Evolutionary conservation across 495 filamentous ascomycete genomes (phyloP), one percentile per base, ranked within the genome.

Genomic region (Penicillium lividum): DNA sequence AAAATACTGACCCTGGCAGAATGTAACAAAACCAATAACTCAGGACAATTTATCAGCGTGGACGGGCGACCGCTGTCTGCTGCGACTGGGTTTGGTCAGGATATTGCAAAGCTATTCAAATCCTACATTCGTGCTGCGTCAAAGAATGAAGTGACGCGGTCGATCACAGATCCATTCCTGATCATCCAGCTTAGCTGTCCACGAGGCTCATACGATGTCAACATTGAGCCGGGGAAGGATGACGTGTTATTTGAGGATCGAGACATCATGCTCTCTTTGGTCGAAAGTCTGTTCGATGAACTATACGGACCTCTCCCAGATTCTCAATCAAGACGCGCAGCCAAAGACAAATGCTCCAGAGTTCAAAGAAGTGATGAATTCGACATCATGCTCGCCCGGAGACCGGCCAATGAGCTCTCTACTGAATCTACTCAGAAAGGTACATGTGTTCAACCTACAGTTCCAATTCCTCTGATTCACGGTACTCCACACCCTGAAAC

Each of bases 191-290:
- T 98, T 6, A 64, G 65, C 5, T 97, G 93, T 63, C 84, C 87
- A 1, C 69, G 67, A 5, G 84, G 82, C 13, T 88, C 79, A 49
- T 97, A 98, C 59, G 93, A 98, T 75, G 80, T 84, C 3, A 98
- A 97, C 63, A 80, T 98, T 52, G 92, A 98, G 65, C 92, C 93
- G 0, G 83, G 88, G 0, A 98, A 98, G 68, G 89, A 97, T 60
- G 88, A 97, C 68, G 83, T 97, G 3, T 53, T 96, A 0, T 96
- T 98, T 65, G 75, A 80, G 29, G 75, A 94, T 44, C 76, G 84
- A 30, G 67, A 83, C 0, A 4, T 60, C 3, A 54, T 96, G 4
- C 27, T 88, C 4, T 63, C 68, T 4, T 58, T 80, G 5, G 77
- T 87, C 3, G 82, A 88, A 47, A 63, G 63, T 0, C 66, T 91